phyloP scores from a whole-genome alignment of 495 filamentous ascomycete species.

The Penicillium malachiteum region DNA sequence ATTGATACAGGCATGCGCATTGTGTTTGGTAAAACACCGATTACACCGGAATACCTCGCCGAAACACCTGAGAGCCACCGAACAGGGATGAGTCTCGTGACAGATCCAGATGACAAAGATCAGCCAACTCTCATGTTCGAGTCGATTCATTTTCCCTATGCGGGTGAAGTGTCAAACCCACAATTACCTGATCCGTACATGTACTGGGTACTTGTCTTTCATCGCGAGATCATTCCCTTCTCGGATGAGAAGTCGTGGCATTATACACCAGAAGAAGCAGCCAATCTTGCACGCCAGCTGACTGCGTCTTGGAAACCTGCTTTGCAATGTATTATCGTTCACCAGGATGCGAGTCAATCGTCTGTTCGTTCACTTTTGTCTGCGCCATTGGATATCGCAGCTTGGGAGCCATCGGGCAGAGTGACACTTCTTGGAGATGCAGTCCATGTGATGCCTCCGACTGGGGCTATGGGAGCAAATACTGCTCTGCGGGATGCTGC shows the following conservation, averaged over 20 bases:
- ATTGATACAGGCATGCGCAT: conserved; percentile 45
- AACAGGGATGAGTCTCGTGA: conserved; percentile 15
- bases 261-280: conserved; percentile 19
- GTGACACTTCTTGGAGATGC: conserved; percentile 64
- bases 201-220: conserved; percentile 38
- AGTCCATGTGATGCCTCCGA: conserved; percentile 61
- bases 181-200: conserved; percentile 34
- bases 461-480: conserved; percentile 58
- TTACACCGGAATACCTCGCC: conserved; percentile 11
- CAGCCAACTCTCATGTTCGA: conserved; percentile 37
- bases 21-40: conserved; percentile 32
- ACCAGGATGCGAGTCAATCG: conserved; percentile 31
- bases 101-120: conserved; percentile 16
- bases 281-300: conserved; percentile 19
- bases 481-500: conserved; percentile 50
- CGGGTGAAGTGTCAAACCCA: conserved; percentile 6
- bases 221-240: conserved; percentile 16
- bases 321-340: conserved; percentile 33
- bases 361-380: conserved; percentile 38
- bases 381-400: conserved; percentile 34
- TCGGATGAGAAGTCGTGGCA: conserved; percentile 22
- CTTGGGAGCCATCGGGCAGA: conserved; percentile 34
- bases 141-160: conserved; percentile 31
- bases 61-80: conserved; percentile 2
- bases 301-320: conserved; percentile 31